These are phyloP conservation scores for Alternaria arborescens DNA, from an alignment of 2,329 filamentous ascomycete genomes.

Conservation along the genomic window DNA sequence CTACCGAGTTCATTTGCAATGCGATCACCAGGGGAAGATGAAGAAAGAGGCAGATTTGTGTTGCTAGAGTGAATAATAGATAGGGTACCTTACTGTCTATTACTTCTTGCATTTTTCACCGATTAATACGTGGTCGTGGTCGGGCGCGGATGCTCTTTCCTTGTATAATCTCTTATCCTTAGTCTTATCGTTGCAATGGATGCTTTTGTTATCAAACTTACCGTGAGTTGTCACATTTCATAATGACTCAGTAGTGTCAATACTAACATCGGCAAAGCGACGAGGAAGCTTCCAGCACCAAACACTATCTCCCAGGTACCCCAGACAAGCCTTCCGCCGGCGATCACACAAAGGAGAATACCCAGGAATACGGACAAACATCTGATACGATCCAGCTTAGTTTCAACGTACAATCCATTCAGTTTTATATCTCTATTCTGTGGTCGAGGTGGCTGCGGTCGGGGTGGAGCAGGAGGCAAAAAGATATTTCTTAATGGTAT, in stretches of 20 bases:
- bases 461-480: fast-evolving
- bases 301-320: slow-evolving; percentile 16
- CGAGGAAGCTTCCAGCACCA: slow-evolving; percentile 17
- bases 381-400: background rate
- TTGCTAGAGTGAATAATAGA: background rate
- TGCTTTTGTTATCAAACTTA: background rate
- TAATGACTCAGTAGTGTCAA: background rate
- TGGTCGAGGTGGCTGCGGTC: background rate
- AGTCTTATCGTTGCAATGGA: background rate
- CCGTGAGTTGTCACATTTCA: background rate
- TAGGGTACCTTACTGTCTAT: fast-evolving
- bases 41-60: background rate
- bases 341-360: background rate
- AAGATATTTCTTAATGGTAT: background rate
- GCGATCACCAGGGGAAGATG: background rate
- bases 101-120: too few species aligned
- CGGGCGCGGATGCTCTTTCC: background rate
- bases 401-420: background rate
- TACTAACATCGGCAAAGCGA: slow-evolving; percentile 12
- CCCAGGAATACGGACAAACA: background rate
- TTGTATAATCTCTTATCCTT: too few species aligned
- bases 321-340: slow-evolving; percentile 2
- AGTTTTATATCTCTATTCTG: background rate
- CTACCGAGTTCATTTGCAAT: background rate
- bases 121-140: fast-evolving